Conservation (phyloP, 495 filamentous ascomycete species). For the Aspergillus baeticus region DNA sequence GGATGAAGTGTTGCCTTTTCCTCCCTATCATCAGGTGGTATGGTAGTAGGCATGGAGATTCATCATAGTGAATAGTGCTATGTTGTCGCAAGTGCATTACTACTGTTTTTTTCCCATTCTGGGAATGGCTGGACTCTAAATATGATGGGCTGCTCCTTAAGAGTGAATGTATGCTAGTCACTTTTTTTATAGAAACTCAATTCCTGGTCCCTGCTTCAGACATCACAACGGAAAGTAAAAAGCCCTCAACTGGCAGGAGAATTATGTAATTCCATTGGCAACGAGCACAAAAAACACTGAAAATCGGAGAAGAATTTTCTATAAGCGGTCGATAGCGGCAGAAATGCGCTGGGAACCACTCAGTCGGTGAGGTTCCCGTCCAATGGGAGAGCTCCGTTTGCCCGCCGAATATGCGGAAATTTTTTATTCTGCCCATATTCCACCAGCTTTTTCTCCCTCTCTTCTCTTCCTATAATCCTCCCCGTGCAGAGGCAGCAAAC, state of each 20-base stretch:
- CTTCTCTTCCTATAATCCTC: constrained; percentile 26
- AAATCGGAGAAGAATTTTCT: constrained; percentile 6
- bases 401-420: constrained; percentile 24
- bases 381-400: constrained; percentile 28
- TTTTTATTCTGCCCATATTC: constrained; percentile 25
- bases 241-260: background rate
- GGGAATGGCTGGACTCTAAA: too few relatives aligned
- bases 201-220: background rate
- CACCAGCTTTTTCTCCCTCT: constrained; percentile 14
- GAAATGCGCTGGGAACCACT: constrained; percentile 18
- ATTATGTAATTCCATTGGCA: constrained; percentile 9
- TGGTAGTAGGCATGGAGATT: too few relatives aligned
- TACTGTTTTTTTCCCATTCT: too few relatives aligned
- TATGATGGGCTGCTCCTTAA: too few relatives aligned
- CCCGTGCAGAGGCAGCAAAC: constrained; percentile 29
- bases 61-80: too few relatives aligned
- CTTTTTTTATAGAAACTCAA: background rate
- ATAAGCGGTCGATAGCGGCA: constrained; percentile 21
- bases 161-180: too few relatives aligned
- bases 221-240: constrained; percentile 7
- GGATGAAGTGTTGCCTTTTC: too few relatives aligned
- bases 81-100: too few relatives aligned
- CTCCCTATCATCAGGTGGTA: too few relatives aligned
- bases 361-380: constrained; percentile 24
- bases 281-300: background rate